Conservation (phyloP, 2,329 filamentous ascomycete genomes). For the Mycosphaerelloides madeirae region DNA sequence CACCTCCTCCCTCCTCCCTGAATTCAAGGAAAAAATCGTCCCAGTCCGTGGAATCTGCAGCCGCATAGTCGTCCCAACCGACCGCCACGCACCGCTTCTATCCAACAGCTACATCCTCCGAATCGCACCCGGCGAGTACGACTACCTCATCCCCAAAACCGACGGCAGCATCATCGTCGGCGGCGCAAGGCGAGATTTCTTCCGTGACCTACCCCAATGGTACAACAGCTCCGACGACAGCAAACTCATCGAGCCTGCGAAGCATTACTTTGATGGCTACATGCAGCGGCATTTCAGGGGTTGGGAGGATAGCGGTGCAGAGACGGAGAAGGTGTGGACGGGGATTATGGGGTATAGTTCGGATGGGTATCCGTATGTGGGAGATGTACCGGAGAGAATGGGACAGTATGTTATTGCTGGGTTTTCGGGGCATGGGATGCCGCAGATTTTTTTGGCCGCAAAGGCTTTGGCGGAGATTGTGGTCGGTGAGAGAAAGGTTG, state of each 20-base stretch:
- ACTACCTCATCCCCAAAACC: conserved; percentile 42
- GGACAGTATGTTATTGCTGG: conserved; percentile 23
- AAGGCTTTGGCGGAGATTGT: conserved; percentile 19
- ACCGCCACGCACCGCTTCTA: conserved; percentile 18
- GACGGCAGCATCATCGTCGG: conserved; percentile 46
- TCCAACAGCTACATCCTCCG: conserved; percentile 26
- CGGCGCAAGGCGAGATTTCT: conserved; percentile 33
- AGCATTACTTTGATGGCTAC: conserved; percentile 45
- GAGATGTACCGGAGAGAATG: conserved; percentile 18
- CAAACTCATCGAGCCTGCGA: conserved; percentile 40
- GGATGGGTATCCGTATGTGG: conserved; percentile 22
- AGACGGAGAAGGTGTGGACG: conserved; percentile 40
- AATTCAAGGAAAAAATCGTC: conserved; percentile 32
- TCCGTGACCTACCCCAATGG: conserved; percentile 36
- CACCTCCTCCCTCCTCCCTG: conserved; percentile 28
- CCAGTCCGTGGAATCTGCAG: conserved; percentile 48
- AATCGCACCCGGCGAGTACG: conserved; percentile 20
- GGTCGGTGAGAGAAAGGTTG: conserved; percentile 6
- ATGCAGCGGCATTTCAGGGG: conserved; percentile 48
- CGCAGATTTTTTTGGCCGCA: conserved; percentile 20
- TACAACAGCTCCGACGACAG: conserved; percentile 46
- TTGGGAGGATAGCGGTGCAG: conserved; percentile 41
- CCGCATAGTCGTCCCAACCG: conserved; percentile 11
- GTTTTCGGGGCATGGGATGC: conserved; percentile 23
- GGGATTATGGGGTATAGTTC: conserved; percentile 33